phyloP scores from a whole-genome alignment of 768 basidiomycete genomes.

The Suillus sp. region DNA sequence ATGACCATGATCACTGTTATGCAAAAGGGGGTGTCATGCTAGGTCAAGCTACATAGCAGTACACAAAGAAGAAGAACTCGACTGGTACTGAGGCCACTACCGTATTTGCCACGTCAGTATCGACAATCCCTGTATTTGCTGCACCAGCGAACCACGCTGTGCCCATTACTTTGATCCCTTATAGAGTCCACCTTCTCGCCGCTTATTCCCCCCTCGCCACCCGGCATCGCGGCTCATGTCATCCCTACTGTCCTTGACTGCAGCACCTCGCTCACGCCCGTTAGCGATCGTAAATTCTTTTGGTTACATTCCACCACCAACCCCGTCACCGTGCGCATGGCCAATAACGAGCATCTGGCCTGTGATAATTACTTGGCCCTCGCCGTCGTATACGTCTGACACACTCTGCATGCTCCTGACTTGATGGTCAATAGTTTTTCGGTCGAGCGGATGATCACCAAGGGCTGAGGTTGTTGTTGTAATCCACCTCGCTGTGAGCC shows the following conservation, averaged over 20 bases:
- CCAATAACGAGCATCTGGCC: background rate
- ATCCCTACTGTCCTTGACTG: background rate
- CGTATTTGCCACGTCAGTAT: background rate
- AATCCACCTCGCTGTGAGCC: background rate
- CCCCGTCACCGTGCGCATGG: background rate
- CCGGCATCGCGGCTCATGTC: background rate
- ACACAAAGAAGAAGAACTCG: background rate
- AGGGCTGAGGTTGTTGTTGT: background rate
- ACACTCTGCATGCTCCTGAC: slow-evolving; percentile 6
- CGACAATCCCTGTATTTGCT: background rate
- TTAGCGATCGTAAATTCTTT: background rate
- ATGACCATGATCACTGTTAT: slow-evolving; percentile 6
- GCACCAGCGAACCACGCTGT: background rate
- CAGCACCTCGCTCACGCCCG: background rate
- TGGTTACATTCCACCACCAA: background rate
- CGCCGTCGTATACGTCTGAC: background rate
- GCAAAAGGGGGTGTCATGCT: slow-evolving; percentile 1
- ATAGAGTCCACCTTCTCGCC: background rate
- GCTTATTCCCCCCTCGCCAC: background rate
- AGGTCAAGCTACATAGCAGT: slow-evolving; percentile 5
- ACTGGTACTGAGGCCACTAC: background rate
- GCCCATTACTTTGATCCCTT: background rate
- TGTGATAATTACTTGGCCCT: background rate
- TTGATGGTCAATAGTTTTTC: slow-evolving; percentile 1
- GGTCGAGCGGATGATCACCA: slow-evolving; percentile 2